Base-by-base conservation (phyloP, 768 basidiomycete genomes). In the Trametes meyenii region DNA sequence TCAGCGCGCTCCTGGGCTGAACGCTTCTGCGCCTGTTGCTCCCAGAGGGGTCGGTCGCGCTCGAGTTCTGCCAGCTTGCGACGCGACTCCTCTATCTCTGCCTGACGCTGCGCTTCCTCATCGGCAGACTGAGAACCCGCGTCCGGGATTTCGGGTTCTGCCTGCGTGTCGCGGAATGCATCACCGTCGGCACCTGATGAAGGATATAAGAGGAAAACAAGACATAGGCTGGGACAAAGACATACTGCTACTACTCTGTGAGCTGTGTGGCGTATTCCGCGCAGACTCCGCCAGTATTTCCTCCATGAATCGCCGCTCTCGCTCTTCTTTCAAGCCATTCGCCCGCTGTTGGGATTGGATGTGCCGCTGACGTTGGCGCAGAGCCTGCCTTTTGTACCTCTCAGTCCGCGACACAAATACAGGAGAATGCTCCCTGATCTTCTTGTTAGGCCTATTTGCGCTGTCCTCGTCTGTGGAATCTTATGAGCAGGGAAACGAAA, bases 21-120 rank as follows among this genome's bases (percentile, higher is more conserved):
- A 19, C 85, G 78, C 66, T 75, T 75, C 51, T 74, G 79, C 11
- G 82, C 83, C 38, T 77, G 76, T 63, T 77, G 79, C 66, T 88
- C 85, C 85, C 85, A 88, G 11, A 86, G 61, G 0, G 86, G 87
- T 19, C 79, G 70, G 71, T 89, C 87, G 46, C 74, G 76, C 67
- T 89, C 87, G 2, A 90, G 81, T 64, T 90, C 85, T 5, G 83
- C 85, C 40, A 89, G 76, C 67, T 89, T 90, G 43, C 83, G 80
- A 44, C 84, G 81, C 4, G 88, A 88, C 69, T 88, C 85, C 19
- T 80, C 84, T 60, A 90, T 83, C 26, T 74, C 75, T 14, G 78
- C 78, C 45, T 69, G 73, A 51, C 76, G 78, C 4, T 66, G 69
- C 13, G 69, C 73, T 29, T 82, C 80, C 49, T 58, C 55, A n/a